Conservation (phyloP, 1,284 basidiomycete genomes). For the Meira miltonrushii region DNA sequence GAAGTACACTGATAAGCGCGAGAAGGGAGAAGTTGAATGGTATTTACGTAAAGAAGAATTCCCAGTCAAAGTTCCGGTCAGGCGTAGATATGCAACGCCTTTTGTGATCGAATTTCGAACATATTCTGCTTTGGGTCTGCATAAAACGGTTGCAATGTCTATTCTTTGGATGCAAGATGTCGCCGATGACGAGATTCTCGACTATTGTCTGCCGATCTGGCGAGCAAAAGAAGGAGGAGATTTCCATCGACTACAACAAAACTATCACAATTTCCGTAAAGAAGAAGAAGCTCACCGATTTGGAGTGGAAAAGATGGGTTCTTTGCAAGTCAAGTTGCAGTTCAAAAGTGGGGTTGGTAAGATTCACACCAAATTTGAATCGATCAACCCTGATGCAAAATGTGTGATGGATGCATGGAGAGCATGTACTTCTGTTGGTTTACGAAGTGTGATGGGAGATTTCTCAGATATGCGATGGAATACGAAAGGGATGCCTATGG, state of each 20-base stretch:
- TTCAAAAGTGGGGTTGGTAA: constrained; percentile 36
- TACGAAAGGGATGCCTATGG: not conserved
- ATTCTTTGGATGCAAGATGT: constrained; percentile 37
- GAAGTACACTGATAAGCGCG: constrained; percentile 8
- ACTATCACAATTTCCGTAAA: constrained; percentile 26
- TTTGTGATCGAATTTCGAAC: constrained; percentile 31
- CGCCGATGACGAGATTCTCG: constrained; percentile 25
- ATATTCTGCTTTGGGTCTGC: constrained; percentile 19
- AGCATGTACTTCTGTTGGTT: constrained; percentile 22
- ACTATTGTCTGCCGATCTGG: constrained; percentile 25
- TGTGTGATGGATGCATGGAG: constrained; percentile 32
- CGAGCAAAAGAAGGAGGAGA: constrained; percentile 17
- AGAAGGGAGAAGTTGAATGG: constrained; percentile 16
- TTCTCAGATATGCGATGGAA: constrained; percentile 16
- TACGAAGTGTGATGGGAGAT: constrained; percentile 24
- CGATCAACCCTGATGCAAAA: constrained; percentile 21
- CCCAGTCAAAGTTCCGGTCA: constrained; percentile 26
- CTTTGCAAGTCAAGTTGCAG: constrained; percentile 23
- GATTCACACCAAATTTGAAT: constrained; percentile 24
- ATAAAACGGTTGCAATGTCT: constrained; percentile 20
- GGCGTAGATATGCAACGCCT: constrained; percentile 25
- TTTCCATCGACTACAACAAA: constrained; percentile 30
- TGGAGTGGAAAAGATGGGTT: constrained; percentile 23
- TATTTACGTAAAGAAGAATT: constrained; percentile 16
- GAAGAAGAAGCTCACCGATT: constrained; percentile 22